A percentile compares a stretch with the other conserved stretches of the same genome.
Conservation (phyloP, 73 alveolate species). For the Uronychia setigera region DNA sequence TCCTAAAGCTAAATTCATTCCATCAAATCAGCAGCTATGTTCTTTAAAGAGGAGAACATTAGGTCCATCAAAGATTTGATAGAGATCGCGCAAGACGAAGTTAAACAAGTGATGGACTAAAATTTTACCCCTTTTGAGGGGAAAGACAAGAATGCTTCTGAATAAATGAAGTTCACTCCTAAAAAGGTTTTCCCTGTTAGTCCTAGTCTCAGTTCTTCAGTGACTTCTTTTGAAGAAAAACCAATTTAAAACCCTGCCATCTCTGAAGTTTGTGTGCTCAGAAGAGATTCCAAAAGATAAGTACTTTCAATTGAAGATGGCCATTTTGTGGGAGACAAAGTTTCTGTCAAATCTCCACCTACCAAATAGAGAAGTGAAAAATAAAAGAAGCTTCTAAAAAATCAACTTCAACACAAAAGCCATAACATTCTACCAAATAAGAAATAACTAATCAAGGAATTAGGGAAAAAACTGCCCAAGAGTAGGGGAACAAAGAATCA, state of each 20-base stretch:
- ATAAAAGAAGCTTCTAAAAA: neutral
- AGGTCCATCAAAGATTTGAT: neutral
- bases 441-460: neutral
- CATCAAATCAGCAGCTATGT: neutral
- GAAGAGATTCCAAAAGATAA: neutral
- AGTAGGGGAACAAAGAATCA: neutral
- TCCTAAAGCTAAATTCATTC: neutral
- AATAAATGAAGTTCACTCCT: neutral
- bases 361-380: no score
- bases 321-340: neutral
- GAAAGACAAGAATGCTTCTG: no score
- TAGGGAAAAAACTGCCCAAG: neutral
- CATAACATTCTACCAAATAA: neutral
- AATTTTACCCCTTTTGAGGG: no score
- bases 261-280: neutral
- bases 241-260: slow-evolving; percentile 6
- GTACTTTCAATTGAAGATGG: neutral
- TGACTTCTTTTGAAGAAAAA: neutral
- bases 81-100: neutral
- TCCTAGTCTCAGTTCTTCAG: neutral
- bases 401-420: neutral
- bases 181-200: neutral
- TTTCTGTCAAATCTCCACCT: no score
- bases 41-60: neutral
- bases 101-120: neutral